phyloP scores from a whole-genome alignment of 148 eudicot species.

The Diospyros lotus region DNA sequence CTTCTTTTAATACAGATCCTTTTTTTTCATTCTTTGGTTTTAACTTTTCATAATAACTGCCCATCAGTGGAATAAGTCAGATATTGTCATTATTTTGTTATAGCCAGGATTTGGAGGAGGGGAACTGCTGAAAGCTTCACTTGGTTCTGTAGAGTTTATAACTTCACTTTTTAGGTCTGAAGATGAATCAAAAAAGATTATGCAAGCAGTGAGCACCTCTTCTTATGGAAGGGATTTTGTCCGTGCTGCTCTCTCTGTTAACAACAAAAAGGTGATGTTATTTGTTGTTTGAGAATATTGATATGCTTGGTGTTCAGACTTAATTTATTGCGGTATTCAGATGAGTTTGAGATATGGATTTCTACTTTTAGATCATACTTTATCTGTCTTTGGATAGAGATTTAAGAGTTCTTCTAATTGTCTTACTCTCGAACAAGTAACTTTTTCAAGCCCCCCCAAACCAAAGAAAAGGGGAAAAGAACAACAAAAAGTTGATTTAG shows the following conservation, averaged over 20 bases:
- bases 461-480: no score
- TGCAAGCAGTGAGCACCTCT: constrained; percentile 71
- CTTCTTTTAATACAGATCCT: not conserved
- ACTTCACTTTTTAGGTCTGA: constrained; percentile 65
- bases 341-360: not conserved
- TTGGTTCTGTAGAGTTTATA: constrained; percentile 92
- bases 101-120: constrained; percentile 87
- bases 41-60: constrained; percentile 3
- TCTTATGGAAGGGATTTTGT: constrained; percentile 74
- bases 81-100: constrained; percentile 19
- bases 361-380: not conserved
- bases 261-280: constrained; percentile 63
- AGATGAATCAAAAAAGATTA: constrained; percentile 68
- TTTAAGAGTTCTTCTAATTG: not conserved
- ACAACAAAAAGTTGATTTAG: no score
- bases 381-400: not conserved
- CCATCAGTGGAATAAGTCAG: constrained; percentile 16
- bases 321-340: not conserved
- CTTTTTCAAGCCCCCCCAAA: no score
- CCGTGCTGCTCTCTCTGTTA: constrained; percentile 87
- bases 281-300: not conserved
- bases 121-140: constrained; percentile 66
- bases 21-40: not conserved
- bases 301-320: not conserved
- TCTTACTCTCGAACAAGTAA: not conserved